A percentile compares a stretch with the other conserved stretches of the same genome.
These are phyloP conservation scores for Hypoxylon rickii DNA, from an alignment of 495 filamentous ascomycete species.

Conservation along the genomic window DNA sequence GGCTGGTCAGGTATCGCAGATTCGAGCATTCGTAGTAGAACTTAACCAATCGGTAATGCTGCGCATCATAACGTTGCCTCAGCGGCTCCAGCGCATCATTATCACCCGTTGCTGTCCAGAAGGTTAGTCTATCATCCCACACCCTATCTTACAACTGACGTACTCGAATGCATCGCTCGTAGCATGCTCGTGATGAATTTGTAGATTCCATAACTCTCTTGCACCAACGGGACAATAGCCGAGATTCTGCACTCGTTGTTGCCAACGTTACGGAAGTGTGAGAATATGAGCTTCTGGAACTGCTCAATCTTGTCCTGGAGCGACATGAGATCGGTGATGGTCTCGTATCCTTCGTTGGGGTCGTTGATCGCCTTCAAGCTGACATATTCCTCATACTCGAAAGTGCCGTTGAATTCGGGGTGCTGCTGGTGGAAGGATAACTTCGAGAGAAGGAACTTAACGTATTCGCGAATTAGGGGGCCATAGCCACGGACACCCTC, in stretches of 20 bases:
- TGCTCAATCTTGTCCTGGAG: conserved; percentile 97
- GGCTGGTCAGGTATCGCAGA: conserved; percentile 89
- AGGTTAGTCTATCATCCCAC: conserved; percentile 35
- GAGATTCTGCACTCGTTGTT: conserved; percentile 98
- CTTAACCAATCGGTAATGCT: conserved; percentile 92
- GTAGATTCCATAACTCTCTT: conserved; percentile 98
- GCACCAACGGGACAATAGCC: conserved; percentile 87
- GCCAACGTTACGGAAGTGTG: conserved; percentile 84
- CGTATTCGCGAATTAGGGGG: conserved; percentile 91
- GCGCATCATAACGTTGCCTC: conserved; percentile 84
- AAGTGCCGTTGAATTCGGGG: conserved; percentile 97
- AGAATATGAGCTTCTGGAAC: conserved; percentile 97
- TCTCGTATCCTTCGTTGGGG: conserved; percentile 98
- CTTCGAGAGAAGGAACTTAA: conserved; percentile 91
- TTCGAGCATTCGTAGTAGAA: conserved; percentile 99
- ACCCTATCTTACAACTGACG: conserved; percentile 33
- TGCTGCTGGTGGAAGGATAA: conserved; percentile 93
- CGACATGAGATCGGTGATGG: conserved; percentile 93
- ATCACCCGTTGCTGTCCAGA: conserved; percentile 76
- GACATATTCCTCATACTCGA: conserved; percentile 99
- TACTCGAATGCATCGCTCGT: conserved; percentile 94
- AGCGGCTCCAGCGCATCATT: conserved; percentile 93
- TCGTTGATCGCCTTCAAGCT: conserved; percentile 97
- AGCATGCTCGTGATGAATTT: conserved; percentile 96
- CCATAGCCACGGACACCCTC: conserved; percentile 92